Evolutionary conservation across 176 grass and related monocot species (phyloP), one percentile per base, ranked within the genome.

Genomic region (Ensete glaucum): DNA sequence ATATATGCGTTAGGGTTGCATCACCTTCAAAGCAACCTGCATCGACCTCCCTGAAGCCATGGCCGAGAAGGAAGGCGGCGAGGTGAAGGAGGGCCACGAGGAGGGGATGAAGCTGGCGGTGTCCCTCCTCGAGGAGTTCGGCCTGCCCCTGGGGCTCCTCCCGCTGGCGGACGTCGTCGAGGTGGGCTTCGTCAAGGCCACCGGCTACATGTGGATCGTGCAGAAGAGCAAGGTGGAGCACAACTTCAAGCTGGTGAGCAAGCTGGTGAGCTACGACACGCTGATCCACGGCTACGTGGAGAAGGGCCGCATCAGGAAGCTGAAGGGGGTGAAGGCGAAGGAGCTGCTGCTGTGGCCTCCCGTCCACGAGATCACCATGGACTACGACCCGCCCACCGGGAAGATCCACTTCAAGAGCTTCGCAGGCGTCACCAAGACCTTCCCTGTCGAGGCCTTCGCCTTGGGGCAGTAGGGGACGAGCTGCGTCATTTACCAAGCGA

Each of bases 321-420:
- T 90, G 64, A 92, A 84, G 76, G 93, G 89, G 21, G 93, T 92
- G 81, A 89, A 89, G 82, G 87, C 88, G 69, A 96, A 89, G 85
- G 92, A 96, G 87, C 70, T 99, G 74, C 81, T 99, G 69, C 69
- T 99, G 17, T 99, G 86, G 90, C 84, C 87, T 3, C 82, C 88
- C 1, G 82, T 99, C 62, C 85, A 87, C 81, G 84, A 92, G 79
- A 92, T 96, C 78, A 63, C 34, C 71, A 64, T 86, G 53, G 83
- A 96, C 34, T 0, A 0, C 15, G 69, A 90, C 59, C 87, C 84
- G 66, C 78, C 83, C 60, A 71, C 74, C 15, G 91, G 89, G 8
- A 94, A 87, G 80, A 91, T 99, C 81, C 76, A 88, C 17, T 91
- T 99, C 79, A 94, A 84, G 87, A 91, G 90, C 85, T 75, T 94